A percentile compares a stretch with the other conserved stretches of the same genome.
phyloP scores from a whole-genome alignment of 306 rosid genomes.

The Cucumis melo region DNA sequence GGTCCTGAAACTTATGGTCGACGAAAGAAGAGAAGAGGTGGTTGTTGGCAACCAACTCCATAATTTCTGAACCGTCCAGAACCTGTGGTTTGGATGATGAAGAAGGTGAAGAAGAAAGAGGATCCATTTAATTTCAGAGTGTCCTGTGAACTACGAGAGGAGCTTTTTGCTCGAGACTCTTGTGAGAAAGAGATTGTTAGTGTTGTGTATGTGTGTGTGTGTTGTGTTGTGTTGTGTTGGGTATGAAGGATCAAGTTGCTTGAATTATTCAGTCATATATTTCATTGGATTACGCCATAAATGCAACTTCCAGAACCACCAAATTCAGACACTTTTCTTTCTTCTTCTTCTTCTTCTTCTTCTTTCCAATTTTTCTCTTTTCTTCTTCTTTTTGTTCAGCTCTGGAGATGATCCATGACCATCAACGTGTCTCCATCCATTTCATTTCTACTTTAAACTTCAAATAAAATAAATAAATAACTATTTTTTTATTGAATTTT shows the following conservation, averaged over 20 bases:
- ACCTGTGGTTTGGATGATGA: slow-evolving; percentile 21
- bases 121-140: not conserved
- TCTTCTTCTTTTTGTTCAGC: not conserved
- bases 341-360: not conserved
- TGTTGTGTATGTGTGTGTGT: too few relatives aligned
- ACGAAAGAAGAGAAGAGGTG: slow-evolving; percentile 57
- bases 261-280: not conserved
- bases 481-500: too few relatives aligned
- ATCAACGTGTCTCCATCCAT: too few relatives aligned
- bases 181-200: slow-evolving; percentile 20
- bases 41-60: slow-evolving; percentile 84
- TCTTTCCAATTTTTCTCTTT: too few relatives aligned
- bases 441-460: too few relatives aligned
- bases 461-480: too few relatives aligned
- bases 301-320: not conserved
- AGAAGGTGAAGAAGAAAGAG: not conserved
- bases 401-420: not conserved
- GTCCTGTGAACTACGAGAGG: slow-evolving; percentile 20
- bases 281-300: not conserved
- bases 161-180: slow-evolving; percentile 12
- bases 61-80: slow-evolving; percentile 86
- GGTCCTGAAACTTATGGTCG: slow-evolving; percentile 67
- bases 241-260: not conserved
- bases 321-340: too few relatives aligned
- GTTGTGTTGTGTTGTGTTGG: too few relatives aligned